Evolutionary conservation across 2,329 filamentous ascomycete genomes (phyloP), one percentile per base, ranked within the genome.

Genomic region (Sclerotinia subarctica): DNA sequence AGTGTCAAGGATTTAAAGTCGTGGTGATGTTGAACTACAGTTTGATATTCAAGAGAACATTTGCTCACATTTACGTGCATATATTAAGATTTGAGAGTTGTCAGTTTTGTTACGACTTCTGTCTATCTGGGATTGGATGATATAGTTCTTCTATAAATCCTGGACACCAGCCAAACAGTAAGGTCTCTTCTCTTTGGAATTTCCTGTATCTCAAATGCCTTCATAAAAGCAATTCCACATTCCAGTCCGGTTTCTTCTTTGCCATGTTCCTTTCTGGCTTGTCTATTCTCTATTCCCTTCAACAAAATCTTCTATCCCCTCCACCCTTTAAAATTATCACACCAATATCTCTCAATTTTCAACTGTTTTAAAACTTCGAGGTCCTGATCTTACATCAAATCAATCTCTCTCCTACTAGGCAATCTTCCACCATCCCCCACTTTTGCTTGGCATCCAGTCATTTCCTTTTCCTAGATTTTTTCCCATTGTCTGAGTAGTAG

Each of bases 191-290:
- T 13, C 32, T 35, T 54, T 2, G 21, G 19, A 2, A 5, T 10
- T n/a, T 13, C 29, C 17, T 5, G 11, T 32, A 15, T 32, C 4
- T 11, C 19, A 35, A 29, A 21, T 54, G 21, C 21, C 3, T 35
- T 1, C 21, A 56, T 56, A n/a, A 21, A n/a, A 21, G 7, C 5
- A 56, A n/a, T n/a, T 13, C 5, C 53, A 35, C 3, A 15, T 35
- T 17, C 35, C 10, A 35, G 5, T n/a, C 5, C 19, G 10, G n/a
- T 21, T 19, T 3, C 11, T 17, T 35, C 19, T 21, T 21, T 35
- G 21, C 26, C 11, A 17, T 11, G 3, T n/a, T 7, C 2, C 5
- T 15, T 35, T 0, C 19, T 15, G 1, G 0, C 19, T n/a, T n/a
- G 5, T 32, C 52, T 32, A 26, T 11, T 0, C 17, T 7, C 4